Base-by-base conservation (phyloP, 176 grass and related monocot genomes). In the Rhipidocladum racemiflorum region DNA sequence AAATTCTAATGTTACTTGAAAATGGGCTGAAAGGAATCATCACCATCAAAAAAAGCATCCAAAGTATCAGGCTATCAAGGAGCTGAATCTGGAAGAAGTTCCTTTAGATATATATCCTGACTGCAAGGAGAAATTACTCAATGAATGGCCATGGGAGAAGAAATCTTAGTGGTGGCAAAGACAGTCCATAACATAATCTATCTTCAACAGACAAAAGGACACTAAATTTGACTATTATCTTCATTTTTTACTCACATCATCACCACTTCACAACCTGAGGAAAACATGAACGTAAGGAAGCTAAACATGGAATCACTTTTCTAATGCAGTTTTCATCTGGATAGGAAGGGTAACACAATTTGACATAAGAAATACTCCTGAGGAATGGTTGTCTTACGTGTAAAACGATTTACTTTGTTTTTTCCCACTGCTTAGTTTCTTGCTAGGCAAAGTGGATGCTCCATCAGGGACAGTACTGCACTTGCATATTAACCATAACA, bases 51-150 rank as follows among this genome's bases (percentile, higher is more conserved):
- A 89, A 94, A 51, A 32, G 81, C 80, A 56, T 91, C 75, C 48
- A 94, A 59, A 62, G 74, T 88, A 84, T 94, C 91, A 78, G 91
- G 71, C 56, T 73, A 43, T 21, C 20, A 59, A 34, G 91, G 91
- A 72, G 89, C 89, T 46, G 88, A 87, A 81, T 91, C 88, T 7
- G 92, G 92, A 45, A 94, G 65, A 82, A 94, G 83, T 42, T 91
- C 76, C 80, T 76, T 89, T 16, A 94, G 89, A 78, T 94, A n/a
- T n/a, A n/a, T n/a, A 94, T 84, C 92, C 92, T 69, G 92, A 89
- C 92, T 91, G 83, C 75, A 75, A 74, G 27, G 9, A 82, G 83
- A 85, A 34, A 34, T 39, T 18, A 2, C 9, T 77, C 9, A 38
- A 51, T 65, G 61, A 85, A 66, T 46, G 46, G 24, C n/a, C 38